Evolutionary conservation across 169 alveolate genomes (phyloP).

Genomic region (Toxoplasma gondii): DNA sequence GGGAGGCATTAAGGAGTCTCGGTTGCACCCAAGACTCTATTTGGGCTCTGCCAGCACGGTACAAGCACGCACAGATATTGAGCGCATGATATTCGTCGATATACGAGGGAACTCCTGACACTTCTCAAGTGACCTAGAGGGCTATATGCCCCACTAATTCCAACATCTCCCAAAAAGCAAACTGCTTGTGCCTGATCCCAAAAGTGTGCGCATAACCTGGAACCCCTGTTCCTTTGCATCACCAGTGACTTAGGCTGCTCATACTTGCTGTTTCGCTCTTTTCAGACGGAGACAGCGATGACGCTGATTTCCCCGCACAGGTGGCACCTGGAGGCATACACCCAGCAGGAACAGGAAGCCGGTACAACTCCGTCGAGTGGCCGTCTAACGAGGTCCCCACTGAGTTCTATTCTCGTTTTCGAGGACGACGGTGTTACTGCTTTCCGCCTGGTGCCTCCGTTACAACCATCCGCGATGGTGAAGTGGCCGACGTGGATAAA

Average conservation of each 20-base stretch:
- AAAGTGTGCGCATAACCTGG: neutral
- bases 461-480: slow-evolving; percentile 26
- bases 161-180: no score
- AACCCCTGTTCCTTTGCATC: neutral
- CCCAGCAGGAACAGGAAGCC: neutral
- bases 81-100: no score
- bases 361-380: slow-evolving; percentile 15
- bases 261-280: neutral
- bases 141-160: no score
- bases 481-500: slow-evolving; percentile 33
- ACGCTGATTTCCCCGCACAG: slow-evolving; percentile 40
- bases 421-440: neutral
- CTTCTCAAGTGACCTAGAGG: no score
- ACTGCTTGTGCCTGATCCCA: neutral
- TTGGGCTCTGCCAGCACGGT: no score
- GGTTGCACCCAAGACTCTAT: no score
- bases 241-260: no score
- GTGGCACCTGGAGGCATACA: neutral
- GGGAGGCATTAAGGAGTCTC: no score
- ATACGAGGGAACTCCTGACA: no score
- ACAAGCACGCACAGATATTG: no score
- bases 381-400: neutral
- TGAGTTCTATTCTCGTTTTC: neutral
- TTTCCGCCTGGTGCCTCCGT: slow-evolving; percentile 18
- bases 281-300: slow-evolving; percentile 37